A percentile compares a stretch with the other conserved stretches of the same genome.
These are phyloP conservation scores for Colletotrichum trifolii DNA, from an alignment of 2,329 filamentous ascomycete species.

Conservation along the genomic window DNA sequence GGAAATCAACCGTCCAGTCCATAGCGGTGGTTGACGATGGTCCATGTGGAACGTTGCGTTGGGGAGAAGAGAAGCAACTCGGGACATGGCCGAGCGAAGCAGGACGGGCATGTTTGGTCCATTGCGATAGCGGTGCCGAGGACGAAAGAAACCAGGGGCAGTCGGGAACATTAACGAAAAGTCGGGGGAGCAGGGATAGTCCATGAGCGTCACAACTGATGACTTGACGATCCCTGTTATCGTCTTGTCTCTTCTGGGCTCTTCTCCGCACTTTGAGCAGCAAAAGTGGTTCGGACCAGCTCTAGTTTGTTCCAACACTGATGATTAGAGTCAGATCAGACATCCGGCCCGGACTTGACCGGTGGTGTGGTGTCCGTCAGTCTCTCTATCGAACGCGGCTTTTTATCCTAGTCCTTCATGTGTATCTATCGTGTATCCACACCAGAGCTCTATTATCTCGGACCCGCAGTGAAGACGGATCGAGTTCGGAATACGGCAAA, in stretches of 20 bases:
- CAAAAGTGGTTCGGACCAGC: background rate
- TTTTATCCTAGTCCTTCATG: background rate
- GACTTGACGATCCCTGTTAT: conserved; percentile 14
- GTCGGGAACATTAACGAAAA: too few relatives aligned
- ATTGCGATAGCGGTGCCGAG: conserved; percentile 6
- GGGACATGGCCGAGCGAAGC: conserved; percentile 27
- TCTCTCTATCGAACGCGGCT: conserved; percentile 23
- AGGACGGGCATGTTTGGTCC: background rate
- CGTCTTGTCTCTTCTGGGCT: conserved; percentile 9
- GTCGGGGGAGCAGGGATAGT: conserved; percentile 24
- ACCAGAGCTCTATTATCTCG: conserved; percentile 5
- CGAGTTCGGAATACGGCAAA: conserved; percentile 13
- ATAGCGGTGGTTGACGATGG: too few relatives aligned
- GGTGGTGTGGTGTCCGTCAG: conserved; percentile 2
- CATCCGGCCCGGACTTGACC: conserved; percentile 30
- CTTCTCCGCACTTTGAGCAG: conserved; percentile 27
- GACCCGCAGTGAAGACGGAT: conserved; percentile 9
- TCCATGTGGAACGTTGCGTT: background rate
- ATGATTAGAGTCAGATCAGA: conserved; percentile 1
- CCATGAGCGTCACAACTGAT: conserved; percentile 14
- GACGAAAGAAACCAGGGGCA: background rate
- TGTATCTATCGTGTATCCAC: conserved; percentile 1
- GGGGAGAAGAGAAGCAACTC: conserved; percentile 12
- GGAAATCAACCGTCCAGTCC: too few relatives aligned
- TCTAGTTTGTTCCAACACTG: too few relatives aligned